These are phyloP conservation scores for Phylloporus scabripes DNA, from an alignment of 768 basidiomycete genomes.

Conservation along the genomic window DNA sequence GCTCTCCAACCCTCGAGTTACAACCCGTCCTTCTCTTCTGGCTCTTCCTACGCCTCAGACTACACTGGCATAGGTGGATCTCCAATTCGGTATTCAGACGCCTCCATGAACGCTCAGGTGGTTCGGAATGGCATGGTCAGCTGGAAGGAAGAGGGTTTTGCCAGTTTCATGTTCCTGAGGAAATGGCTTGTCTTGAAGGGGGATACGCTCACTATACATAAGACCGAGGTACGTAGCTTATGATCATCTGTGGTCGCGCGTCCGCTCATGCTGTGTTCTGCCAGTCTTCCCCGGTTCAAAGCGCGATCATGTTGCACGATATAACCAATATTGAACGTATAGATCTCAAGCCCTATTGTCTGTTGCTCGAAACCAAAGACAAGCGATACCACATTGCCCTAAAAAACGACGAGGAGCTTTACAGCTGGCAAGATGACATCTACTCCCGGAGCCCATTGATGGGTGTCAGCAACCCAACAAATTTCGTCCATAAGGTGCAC, in stretches of 20 bases:
- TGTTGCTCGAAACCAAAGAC: conserved; percentile 80
- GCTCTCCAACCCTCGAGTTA: conserved; percentile 53
- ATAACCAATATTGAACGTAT: conserved; percentile 86
- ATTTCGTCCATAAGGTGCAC: conserved; percentile 98
- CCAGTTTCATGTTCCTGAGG: conserved; percentile 86
- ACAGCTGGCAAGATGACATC: conserved; percentile 96
- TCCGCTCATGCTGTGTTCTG: neutral
- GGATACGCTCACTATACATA: conserved; percentile 73
- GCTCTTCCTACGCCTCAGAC: conserved; percentile 57
- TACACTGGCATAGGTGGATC: conserved; percentile 82
- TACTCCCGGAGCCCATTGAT: conserved; percentile 88
- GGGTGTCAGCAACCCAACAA: conserved; percentile 92
- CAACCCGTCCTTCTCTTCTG: conserved; percentile 51
- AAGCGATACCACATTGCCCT: conserved; percentile 76
- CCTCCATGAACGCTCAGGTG: conserved; percentile 37
- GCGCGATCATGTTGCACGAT: conserved; percentile 61
- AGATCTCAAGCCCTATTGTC: conserved; percentile 92
- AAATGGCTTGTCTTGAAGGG: conserved; percentile 88
- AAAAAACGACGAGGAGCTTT: conserved; percentile 95
- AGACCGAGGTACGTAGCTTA: conserved; percentile 81
- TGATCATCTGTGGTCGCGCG: neutral
- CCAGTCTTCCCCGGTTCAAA: conserved; percentile 54
- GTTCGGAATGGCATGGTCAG: conserved; percentile 70
- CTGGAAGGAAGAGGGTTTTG: conserved; percentile 92
- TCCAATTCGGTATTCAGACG: conserved; percentile 49